phyloP scores from a whole-genome alignment of 345 rosid species.

The Melaleuca quinquenervia region DNA sequence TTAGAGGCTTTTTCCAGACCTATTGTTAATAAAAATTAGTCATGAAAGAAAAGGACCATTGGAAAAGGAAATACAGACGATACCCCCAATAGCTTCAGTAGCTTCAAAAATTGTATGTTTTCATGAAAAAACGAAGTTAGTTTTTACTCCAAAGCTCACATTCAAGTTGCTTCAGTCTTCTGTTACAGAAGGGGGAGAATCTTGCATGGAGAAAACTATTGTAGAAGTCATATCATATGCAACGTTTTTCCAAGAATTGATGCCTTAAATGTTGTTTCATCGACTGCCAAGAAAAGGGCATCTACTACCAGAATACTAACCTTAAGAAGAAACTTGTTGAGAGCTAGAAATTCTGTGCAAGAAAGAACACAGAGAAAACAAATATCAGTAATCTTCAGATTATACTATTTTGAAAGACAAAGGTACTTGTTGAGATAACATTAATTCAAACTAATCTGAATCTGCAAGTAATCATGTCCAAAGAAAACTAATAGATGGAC shows the following conservation, averaged over 20 bases:
- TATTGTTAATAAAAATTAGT: background rate
- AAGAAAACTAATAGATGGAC: background rate
- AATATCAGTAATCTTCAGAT: background rate
- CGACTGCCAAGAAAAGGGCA: background rate
- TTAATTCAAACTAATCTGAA: background rate
- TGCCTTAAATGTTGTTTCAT: background rate
- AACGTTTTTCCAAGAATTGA: background rate
- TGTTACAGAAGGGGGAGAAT: background rate
- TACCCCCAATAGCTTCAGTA: background rate
- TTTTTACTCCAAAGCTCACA: background rate
- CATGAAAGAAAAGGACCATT: background rate
- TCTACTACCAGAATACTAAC: constrained; percentile 12
- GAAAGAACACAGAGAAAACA: background rate
- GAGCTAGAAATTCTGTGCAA: constrained; percentile 46
- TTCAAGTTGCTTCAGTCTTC: background rate
- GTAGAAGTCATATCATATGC: background rate
- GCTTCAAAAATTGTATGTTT: background rate
- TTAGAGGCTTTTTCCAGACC: background rate
- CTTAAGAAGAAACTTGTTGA: constrained; percentile 58
- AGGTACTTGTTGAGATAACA: background rate
- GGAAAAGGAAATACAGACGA: background rate
- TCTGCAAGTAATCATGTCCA: background rate
- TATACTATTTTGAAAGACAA: background rate
- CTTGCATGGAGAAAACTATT: background rate
- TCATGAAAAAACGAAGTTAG: background rate